phyloP scores from a whole-genome alignment of 768 basidiomycete genomes.

The Tricholoma hemisulphureum region DNA sequence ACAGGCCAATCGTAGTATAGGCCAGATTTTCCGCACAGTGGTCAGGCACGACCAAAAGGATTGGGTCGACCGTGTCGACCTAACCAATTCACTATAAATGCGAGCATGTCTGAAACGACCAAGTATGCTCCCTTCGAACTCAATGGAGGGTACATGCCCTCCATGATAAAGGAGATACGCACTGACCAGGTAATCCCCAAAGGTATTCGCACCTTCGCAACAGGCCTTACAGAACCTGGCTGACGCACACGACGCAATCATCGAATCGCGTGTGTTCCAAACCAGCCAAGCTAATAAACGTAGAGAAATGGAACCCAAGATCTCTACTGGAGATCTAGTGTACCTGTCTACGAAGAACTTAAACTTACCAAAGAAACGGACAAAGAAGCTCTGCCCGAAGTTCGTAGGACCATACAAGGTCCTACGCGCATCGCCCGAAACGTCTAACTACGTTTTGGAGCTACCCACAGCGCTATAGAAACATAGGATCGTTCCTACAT shows the following conservation, averaged over 20 bases:
- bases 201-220: constrained; percentile 27
- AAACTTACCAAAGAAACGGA: constrained; percentile 25
- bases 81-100: no score
- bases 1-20: no score
- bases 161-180: constrained; percentile 11
- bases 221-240: constrained; percentile 21
- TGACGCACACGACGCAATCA: constrained; percentile 37
- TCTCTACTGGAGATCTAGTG: constrained; percentile 28
- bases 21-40: no score
- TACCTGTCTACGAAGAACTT: constrained; percentile 38
- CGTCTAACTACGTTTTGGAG: no score
- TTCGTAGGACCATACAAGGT: constrained; percentile 40
- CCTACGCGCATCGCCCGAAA: constrained; percentile 11
- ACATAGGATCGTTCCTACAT: no score
- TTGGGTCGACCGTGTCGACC: no score
- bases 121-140: constrained; percentile 37
- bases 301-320: constrained; percentile 7
- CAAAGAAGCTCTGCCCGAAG: constrained; percentile 34
- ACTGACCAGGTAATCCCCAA: not conserved
- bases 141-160: no score
- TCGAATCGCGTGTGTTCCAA: constrained; percentile 29
- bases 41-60: no score
- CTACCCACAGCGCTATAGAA: no score
- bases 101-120: constrained; percentile 24
- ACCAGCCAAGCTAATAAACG: constrained; percentile 29